Evolutionary conservation across 371 early-diverging fungal genomes (phyloP).

Genomic region (Mortierella sp.): DNA sequence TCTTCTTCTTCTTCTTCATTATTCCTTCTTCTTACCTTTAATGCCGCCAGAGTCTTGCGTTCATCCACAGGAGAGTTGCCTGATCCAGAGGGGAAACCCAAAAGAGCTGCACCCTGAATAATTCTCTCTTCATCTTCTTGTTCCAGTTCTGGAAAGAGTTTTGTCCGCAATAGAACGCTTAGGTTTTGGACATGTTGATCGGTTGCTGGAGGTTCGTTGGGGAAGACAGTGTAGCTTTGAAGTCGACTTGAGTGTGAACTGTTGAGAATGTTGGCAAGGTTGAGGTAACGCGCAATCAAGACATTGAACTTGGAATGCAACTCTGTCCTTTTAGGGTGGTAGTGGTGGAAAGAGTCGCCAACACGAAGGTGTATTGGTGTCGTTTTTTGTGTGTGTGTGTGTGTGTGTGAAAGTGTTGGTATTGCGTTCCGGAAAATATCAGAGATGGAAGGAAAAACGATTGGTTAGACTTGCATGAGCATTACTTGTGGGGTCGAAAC

Average conservation of each 20-base stretch:
- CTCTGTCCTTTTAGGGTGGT: conserved; percentile 25
- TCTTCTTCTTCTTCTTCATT: not conserved
- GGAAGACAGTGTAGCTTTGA: conserved; percentile 40
- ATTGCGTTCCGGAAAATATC: no score
- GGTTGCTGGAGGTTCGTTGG: conserved; percentile 35
- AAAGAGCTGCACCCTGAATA: conserved; percentile 14
- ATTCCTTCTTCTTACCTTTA: conserved; percentile 23
- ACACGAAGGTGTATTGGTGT: not conserved
- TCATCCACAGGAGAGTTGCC: conserved; percentile 21
- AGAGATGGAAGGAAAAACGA: no score
- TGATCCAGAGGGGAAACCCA: not conserved
- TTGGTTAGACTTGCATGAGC: no score
- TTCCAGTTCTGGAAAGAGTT: conserved; percentile 45
- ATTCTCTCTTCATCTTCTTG: conserved; percentile 41
- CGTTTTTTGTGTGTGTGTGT: no score
- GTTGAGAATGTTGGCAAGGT: conserved; percentile 47
- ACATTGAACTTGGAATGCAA: conserved; percentile 52
- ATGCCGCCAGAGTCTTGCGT: conserved; percentile 26
- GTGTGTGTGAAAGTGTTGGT: not conserved
- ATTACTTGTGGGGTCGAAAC: no score
- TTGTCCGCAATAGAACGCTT: conserved; percentile 40
- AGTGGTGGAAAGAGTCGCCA: not conserved
- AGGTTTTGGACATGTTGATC: conserved; percentile 48
- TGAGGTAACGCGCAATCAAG: conserved; percentile 45
- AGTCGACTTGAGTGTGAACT: conserved; percentile 21